phyloP scores from a whole-genome alignment of 129 eudicot species.

The Pseudognaphalium luteoalbum region DNA sequence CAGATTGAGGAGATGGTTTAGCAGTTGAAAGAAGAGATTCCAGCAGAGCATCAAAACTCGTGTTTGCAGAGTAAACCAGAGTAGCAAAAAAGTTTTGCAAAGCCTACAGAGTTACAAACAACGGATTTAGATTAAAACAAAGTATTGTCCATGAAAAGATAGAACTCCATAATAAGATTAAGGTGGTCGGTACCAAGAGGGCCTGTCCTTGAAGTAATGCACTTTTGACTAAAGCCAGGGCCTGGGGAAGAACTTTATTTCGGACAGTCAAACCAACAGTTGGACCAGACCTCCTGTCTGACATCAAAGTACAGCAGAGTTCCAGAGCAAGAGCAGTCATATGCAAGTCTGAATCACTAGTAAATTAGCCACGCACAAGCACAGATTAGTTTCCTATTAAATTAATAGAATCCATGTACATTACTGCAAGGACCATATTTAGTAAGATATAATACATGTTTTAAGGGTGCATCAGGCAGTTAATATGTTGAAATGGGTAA shows the following conservation, averaged over 20 bases:
- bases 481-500: not conserved
- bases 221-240: constrained; percentile 77
- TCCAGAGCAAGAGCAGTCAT: constrained; percentile 98
- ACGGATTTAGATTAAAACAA: constrained; percentile 6
- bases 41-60: constrained; percentile 83
- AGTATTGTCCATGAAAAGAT: not conserved
- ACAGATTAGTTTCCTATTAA: not conserved
- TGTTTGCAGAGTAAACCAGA: constrained; percentile 86
- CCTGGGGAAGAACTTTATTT: constrained; percentile 96
- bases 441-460: not conserved
- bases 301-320: constrained; percentile 92
- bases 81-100: constrained; percentile 82
- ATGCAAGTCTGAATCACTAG: constrained; percentile 96
- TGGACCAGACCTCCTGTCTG: constrained; percentile 84
- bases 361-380: not conserved
- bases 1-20: constrained; percentile 77
- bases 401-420: constrained; percentile 1
- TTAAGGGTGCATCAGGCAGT: not conserved
- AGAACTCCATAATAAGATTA: constrained; percentile 5
- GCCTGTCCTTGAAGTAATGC: constrained; percentile 99
- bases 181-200: constrained; percentile 62
- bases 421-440: not conserved
- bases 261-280: constrained; percentile 86
- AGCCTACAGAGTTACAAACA: constrained; percentile 54
- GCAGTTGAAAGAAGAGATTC: constrained; percentile 93